These are phyloP conservation scores for Lecanicillium sp. DNA, from an alignment of 2,329 filamentous ascomycete species.

Conservation along the genomic window DNA sequence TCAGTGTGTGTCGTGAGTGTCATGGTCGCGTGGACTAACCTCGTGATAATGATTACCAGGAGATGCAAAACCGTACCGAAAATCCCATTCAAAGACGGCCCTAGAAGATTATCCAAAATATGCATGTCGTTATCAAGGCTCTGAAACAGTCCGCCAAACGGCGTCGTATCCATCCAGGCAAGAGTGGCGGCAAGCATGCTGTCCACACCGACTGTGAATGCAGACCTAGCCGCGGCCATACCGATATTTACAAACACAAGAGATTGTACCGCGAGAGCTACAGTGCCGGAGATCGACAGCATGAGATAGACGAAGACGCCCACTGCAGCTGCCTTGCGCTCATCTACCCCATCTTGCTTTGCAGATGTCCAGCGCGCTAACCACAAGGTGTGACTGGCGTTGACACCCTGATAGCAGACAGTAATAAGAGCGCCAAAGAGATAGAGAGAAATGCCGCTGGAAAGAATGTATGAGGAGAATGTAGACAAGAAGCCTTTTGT, in stretches of 20 bases:
- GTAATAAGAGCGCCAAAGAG: background rate
- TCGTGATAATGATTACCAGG: background rate
- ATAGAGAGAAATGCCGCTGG: background rate
- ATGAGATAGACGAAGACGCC: conserved; percentile 4
- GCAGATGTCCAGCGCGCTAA: conserved; percentile 4
- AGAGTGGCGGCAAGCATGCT: conserved; percentile 5
- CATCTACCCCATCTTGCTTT: too few relatives aligned
- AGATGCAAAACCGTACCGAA: background rate
- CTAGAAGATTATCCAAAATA: conserved; percentile 5
- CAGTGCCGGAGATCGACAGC: background rate
- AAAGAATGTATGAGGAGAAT: too few relatives aligned
- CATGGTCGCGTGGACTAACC: background rate
- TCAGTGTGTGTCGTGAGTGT: background rate
- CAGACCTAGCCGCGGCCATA: conserved; percentile 3
- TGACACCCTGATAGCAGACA: background rate
- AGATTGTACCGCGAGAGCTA: background rate
- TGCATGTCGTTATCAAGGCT: conserved; percentile 7
- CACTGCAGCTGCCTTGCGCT: background rate
- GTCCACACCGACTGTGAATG: conserved; percentile 1
- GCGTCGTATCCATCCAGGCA: conserved; percentile 6
- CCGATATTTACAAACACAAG: conserved; percentile 2
- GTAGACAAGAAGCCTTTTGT: too few relatives aligned
- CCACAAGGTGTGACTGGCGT: conserved; percentile 6
- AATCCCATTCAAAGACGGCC: background rate
- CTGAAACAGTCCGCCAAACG: conserved; percentile 5